phyloP scores from a whole-genome alignment of 2,329 filamentous ascomycete species.

The Diaporthe sp. region DNA sequence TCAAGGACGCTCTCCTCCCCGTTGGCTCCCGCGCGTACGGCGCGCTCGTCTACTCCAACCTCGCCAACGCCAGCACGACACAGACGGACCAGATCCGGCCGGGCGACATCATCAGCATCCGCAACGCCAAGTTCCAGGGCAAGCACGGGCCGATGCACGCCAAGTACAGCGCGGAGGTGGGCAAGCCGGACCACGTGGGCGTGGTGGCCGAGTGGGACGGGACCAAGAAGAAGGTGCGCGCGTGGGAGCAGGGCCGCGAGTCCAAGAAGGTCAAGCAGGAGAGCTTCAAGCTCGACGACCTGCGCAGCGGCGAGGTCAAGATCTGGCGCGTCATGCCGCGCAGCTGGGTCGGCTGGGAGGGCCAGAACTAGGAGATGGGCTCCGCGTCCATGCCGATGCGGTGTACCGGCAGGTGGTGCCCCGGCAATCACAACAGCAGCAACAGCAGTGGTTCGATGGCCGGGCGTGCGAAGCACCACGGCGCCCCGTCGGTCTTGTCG shows the following conservation, averaged over 20 bases:
- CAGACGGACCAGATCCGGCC: constrained; percentile 92
- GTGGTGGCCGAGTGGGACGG: constrained; percentile 98
- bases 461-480: background rate
- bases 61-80: constrained; percentile 92
- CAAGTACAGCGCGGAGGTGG: constrained; percentile 91
- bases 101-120: constrained; percentile 92
- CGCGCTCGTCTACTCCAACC: constrained; percentile 92
- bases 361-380: constrained; percentile 62
- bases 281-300: constrained; percentile 92
- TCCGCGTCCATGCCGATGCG: constrained; percentile 32
- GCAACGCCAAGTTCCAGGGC: constrained; percentile 94
- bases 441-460: background rate
- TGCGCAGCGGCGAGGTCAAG: constrained; percentile 94
- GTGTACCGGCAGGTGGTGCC: constrained; percentile 31
- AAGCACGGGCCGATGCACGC: constrained; percentile 96
- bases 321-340: constrained; percentile 96
- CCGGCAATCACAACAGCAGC: background rate
- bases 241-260: constrained; percentile 95
- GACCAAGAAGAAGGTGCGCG: constrained; percentile 96
- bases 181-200: constrained; percentile 89
- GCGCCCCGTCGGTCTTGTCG: background rate
- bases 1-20: constrained; percentile 81
- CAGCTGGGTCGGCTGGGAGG: constrained; percentile 92
- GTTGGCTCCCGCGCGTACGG: constrained; percentile 93
- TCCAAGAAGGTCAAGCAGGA: constrained; percentile 94